phyloP scores from a whole-genome alignment of 768 basidiomycete genomes.

The Austroboletus eburneus region DNA sequence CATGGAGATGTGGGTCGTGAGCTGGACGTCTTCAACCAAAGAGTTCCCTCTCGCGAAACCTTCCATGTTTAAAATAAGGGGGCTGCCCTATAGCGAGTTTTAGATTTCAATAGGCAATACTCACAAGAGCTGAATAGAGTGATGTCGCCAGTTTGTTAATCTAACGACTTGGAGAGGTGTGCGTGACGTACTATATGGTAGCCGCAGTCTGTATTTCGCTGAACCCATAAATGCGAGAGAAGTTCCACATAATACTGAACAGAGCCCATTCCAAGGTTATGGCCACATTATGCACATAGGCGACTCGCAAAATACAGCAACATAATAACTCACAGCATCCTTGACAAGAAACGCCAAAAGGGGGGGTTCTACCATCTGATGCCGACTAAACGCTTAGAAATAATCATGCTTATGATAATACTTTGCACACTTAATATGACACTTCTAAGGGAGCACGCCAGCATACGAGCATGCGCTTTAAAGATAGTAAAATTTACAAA shows the following conservation, averaged over 20 bases:
- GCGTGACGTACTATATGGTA: conserved; percentile 4
- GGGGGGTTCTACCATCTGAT: conserved; percentile 38
- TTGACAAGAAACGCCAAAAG: conserved; percentile 38
- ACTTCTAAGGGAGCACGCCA: conserved; percentile 4
- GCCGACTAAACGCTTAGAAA: conserved; percentile 33
- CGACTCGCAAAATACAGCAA: conserved; percentile 36
- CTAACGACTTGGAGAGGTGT: not conserved
- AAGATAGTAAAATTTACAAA: conserved; percentile 14
- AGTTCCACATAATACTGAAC: conserved; percentile 3
- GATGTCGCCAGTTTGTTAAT: conserved; percentile 15
- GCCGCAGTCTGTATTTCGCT: not conserved
- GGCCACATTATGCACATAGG: not conserved
- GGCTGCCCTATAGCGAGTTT: conserved; percentile 14
- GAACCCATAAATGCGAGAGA: not conserved
- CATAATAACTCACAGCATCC: conserved; percentile 45
- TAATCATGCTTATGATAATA: conserved; percentile 37
- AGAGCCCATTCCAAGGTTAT: not conserved
- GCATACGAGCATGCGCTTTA: not conserved
- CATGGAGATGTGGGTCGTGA: conserved; percentile 10
- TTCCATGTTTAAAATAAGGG: conserved; percentile 24
- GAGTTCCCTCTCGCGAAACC: conserved; percentile 5
- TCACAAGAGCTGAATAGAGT: conserved; percentile 12
- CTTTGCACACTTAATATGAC: conserved; percentile 32
- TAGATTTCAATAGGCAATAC: not conserved
- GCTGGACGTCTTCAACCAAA: conserved; percentile 3